Evolutionary conservation across 495 filamentous ascomycete genomes (phyloP).

Genomic region (Penicillium nucicola): DNA sequence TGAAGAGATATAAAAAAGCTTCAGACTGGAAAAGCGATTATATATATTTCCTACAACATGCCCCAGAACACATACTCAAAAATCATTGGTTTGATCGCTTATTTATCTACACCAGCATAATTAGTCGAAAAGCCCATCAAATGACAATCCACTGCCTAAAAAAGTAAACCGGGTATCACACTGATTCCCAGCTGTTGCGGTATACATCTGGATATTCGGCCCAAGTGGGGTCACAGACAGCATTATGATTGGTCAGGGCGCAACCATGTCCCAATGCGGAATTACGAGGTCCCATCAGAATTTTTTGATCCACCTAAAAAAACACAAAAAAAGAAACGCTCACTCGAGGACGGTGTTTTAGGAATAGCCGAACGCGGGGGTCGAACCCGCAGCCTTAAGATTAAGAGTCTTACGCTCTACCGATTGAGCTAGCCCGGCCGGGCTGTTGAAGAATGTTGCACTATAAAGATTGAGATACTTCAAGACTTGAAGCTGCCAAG

Average conservation of each 20-base stretch:
- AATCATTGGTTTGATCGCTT: no score
- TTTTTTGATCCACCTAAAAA: neutral
- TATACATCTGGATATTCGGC: neutral
- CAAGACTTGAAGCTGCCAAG: no score
- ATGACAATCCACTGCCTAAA: no score
- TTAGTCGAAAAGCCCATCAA: no score
- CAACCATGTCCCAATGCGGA: conserved; percentile 1
- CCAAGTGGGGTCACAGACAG: neutral
- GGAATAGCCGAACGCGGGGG: conserved; percentile 53
- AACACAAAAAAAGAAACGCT: conserved; percentile 23
- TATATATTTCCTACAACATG: neutral
- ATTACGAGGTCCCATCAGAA: neutral
- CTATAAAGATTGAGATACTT: no score
- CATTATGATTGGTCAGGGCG: conserved; percentile 2
- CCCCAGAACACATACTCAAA: no score
- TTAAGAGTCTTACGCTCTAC: conserved; percentile 62
- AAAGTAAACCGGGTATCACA: no score
- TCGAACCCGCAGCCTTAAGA: conserved; percentile 59
- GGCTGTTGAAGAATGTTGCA: conserved; percentile 14
- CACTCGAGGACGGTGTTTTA: conserved; percentile 13
- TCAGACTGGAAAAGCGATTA: no score
- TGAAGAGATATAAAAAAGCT: neutral
- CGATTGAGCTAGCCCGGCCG: conserved; percentile 55
- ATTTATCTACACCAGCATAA: no score
- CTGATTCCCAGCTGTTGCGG: neutral